A percentile compares a stretch with the other conserved stretches of the same genome.
Conservation (phyloP, 2,329 filamentous ascomycete species). For the Pyrenophora graminea region DNA sequence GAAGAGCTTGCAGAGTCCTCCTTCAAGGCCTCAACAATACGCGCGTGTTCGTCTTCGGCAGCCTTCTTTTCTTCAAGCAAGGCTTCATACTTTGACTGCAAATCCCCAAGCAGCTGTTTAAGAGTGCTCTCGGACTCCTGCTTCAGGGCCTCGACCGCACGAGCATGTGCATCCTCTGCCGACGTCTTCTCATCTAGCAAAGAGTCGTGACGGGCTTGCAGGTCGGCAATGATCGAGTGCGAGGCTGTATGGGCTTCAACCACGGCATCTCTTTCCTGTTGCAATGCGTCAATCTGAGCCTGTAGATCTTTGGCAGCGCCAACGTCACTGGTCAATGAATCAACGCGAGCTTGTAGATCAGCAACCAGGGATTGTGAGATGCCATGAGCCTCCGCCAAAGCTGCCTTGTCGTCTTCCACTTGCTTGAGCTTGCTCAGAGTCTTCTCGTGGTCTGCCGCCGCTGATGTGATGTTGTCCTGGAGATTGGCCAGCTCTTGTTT, state of each 20-base stretch:
- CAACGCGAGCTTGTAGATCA: constrained; percentile 31
- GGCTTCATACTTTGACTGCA: constrained; percentile 36
- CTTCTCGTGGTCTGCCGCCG: constrained; percentile 29
- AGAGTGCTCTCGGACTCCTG: constrained; percentile 34
- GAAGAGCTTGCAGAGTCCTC: constrained; percentile 29
- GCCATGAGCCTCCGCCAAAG: constrained; percentile 26
- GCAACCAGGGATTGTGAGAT: constrained; percentile 26
- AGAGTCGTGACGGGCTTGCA: constrained; percentile 36
- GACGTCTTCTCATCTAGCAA: constrained; percentile 36
- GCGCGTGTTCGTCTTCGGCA: constrained; percentile 30
- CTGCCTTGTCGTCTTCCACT: constrained; percentile 30
- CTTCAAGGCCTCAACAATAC: constrained; percentile 33
- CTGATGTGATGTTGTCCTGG: constrained; percentile 29
- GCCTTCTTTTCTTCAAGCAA: constrained; percentile 35
- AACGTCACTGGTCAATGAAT: constrained; percentile 23
- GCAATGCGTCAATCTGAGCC: constrained; percentile 17
- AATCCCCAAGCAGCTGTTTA: constrained; percentile 32
- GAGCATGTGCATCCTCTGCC: constrained; percentile 36
- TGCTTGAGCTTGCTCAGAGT: constrained; percentile 30
- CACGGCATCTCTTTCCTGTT: constrained; percentile 25
- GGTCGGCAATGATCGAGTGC: constrained; percentile 33
- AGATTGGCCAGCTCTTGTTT: constrained; percentile 25
- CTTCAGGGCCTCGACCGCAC: constrained; percentile 37
- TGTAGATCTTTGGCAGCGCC: constrained; percentile 13
- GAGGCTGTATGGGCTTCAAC: constrained; percentile 31